Evolutionary conservation across 805 yeast species (phyloP).

Genomic region (Ogataea pini): DNA sequence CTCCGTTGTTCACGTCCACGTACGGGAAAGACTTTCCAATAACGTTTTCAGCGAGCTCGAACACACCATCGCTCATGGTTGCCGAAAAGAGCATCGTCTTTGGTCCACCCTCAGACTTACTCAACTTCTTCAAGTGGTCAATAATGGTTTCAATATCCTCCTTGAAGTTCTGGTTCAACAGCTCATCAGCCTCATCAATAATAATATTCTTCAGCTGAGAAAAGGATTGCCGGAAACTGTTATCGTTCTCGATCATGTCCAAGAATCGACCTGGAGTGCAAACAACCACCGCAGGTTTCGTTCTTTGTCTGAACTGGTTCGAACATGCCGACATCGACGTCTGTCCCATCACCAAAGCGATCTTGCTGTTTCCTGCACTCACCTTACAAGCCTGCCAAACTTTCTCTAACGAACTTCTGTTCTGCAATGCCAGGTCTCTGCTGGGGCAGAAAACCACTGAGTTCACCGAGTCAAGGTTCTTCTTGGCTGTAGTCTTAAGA

Average conservation of each 20-base stretch:
- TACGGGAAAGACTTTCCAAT: conserved; percentile 55
- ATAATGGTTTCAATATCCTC: conserved; percentile 63
- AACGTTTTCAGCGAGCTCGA: conserved; percentile 59
- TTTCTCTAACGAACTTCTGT: conserved; percentile 61
- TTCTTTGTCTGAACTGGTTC: conserved; percentile 27
- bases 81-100: conserved; percentile 86
- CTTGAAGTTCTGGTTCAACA: conserved; percentile 79
- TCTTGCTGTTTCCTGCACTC: conserved; percentile 27
- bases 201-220: conserved; percentile 60
- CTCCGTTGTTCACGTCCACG: conserved; percentile 78
- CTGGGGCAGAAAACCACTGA: conserved; percentile 84
- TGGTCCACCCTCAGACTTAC: conserved; percentile 38
- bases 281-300: conserved; percentile 63
- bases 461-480: conserved; percentile 41
- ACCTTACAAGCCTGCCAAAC: conserved; percentile 34
- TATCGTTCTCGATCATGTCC: conserved; percentile 55
- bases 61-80: conserved; percentile 72
- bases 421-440: conserved; percentile 86
- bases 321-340: conserved; percentile 36
- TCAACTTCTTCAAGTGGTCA: conserved; percentile 39
- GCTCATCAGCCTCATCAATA: conserved; percentile 90
- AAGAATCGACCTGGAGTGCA: conserved; percentile 88
- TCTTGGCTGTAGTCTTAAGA: conserved; percentile 31
- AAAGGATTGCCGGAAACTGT: conserved; percentile 47
- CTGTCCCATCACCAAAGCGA: conserved; percentile 71